Evolutionary conservation across 768 basidiomycete genomes (phyloP), one percentile per base, ranked within the genome.

Genomic region (Leccinum obscurum): DNA sequence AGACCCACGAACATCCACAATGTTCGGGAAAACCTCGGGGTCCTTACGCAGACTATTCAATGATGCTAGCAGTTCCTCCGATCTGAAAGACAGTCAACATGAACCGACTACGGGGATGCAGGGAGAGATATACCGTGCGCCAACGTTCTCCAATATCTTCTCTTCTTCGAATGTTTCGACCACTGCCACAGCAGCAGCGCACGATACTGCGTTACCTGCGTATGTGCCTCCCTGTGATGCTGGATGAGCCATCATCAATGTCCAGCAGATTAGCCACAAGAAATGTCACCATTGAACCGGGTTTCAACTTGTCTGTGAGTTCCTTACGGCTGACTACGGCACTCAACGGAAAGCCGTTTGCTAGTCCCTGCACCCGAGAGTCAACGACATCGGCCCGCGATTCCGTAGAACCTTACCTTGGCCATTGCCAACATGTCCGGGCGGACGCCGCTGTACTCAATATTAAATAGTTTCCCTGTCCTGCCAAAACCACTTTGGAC

Each of bases 271-370:
- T 11, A 52, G 32, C 20, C 8, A 30, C 32, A 50, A 8, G 20
- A 15, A 52, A 46, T 48, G 77, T 54, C 28, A 89, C 91, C 87
- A 93, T 88, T 9, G 85, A 84, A n/a, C 93, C 93, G 7, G 91
- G 85, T 64, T 77, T 80, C 56, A 95, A 79, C 66, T 80, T 84
- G 73, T 94, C 92, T 32, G 91, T 93, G 37, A 96, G 70, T 56
- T 92, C 90, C 75, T 85, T 92, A 55, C 87, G 77, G 62, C 89
- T 88, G 54, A 95, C 82, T 44, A 98, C 84, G 7, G 86, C 94
- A 60, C 92, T 93, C 57, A 98, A 78, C 3, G 96, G 96, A 84
- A 97, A 96, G 3, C 95, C 95, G 72, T 95, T 93, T 41, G 92
- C 92, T 6, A 95, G 75, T 10, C 92, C 92, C 86, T 88, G 60